These are phyloP conservation scores for Naganishia friedmannii DNA, from an alignment of 768 basidiomycete species.

Conservation along the genomic window DNA sequence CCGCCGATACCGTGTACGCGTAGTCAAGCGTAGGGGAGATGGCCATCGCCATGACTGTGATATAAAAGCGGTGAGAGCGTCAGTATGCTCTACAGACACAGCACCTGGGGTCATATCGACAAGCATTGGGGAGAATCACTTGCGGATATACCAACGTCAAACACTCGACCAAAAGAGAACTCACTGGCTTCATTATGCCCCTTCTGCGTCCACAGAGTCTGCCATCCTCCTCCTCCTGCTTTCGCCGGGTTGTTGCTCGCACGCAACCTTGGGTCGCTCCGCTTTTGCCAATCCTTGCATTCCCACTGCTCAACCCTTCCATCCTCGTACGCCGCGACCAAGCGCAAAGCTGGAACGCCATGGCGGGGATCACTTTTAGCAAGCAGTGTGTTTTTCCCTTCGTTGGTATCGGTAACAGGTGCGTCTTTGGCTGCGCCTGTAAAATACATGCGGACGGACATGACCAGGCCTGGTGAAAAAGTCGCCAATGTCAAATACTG, in stretches of 20 bases:
- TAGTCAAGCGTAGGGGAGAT: slow-evolving; percentile 62
- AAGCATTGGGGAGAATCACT: slow-evolving; percentile 35
- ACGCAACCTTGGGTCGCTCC: slow-evolving; percentile 26
- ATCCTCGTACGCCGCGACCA: slow-evolving; percentile 79
- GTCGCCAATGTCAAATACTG: no score
- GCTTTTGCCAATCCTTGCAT: slow-evolving; percentile 18
- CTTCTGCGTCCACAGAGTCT: slow-evolving; percentile 46
- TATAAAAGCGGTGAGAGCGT: neutral
- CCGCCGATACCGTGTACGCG: slow-evolving; percentile 79
- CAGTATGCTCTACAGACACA: neutral
- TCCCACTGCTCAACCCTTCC: slow-evolving; percentile 70
- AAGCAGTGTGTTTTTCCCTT: neutral
- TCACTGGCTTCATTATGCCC: slow-evolving; percentile 54
- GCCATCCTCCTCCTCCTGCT: slow-evolving; percentile 46
- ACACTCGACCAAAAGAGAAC: slow-evolving; percentile 27
- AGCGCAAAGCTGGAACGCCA: slow-evolving; percentile 54
- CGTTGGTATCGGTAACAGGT: neutral
- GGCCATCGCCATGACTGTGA: slow-evolving; percentile 78
- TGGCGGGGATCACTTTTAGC: neutral
- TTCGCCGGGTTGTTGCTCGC: slow-evolving; percentile 8
- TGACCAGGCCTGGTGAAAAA: slow-evolving; percentile 80
- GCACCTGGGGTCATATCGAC: neutral
- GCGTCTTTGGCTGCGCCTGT: neutral
- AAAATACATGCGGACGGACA: slow-evolving; percentile 73
- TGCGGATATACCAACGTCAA: no score